A percentile compares a stretch with the other conserved stretches of the same genome.
Evolutionary conservation across 1,284 basidiomycete species (phyloP).

Genomic region (Melampsora occidentalis): DNA sequence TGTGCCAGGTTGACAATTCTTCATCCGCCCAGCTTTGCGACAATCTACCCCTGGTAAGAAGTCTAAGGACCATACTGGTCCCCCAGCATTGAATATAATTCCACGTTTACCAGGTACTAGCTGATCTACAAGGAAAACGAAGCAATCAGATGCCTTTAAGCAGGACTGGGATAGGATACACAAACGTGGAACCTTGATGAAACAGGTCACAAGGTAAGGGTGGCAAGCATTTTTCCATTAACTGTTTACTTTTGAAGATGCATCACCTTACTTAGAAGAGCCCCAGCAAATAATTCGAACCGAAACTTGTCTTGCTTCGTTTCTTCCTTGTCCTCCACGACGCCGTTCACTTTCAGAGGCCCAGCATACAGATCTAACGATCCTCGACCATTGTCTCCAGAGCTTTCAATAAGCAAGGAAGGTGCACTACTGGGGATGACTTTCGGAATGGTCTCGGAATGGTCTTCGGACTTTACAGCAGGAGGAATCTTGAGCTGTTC

Average conservation of each 20-base stretch:
- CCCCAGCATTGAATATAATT: conserved; percentile 74
- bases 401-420: conserved; percentile 9
- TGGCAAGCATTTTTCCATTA: background rate
- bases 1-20: background rate
- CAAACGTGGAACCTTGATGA: background rate
- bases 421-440: too few relatives aligned
- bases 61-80: conserved; percentile 78
- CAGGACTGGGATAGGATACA: background rate
- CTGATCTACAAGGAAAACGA: conserved; percentile 45
- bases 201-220: background rate
- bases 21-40: background rate
- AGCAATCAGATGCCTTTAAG: background rate
- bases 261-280: conserved; percentile 35
- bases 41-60: conserved; percentile 75
- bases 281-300: conserved; percentile 28
- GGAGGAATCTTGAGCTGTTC: too few relatives aligned
- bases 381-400: conserved; percentile 1
- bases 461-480: conserved; percentile 58
- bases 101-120: conserved; percentile 54
- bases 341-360: background rate
- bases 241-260: conserved; percentile 9
- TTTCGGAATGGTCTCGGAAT: too few relatives aligned
- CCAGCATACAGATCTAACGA: conserved; percentile 29
- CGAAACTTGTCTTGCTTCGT: conserved; percentile 21
- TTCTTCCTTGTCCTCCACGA: background rate